Evolutionary conservation across 169 alveolate genomes (phyloP).

Genomic region (Plasmodium coatneyi): DNA sequence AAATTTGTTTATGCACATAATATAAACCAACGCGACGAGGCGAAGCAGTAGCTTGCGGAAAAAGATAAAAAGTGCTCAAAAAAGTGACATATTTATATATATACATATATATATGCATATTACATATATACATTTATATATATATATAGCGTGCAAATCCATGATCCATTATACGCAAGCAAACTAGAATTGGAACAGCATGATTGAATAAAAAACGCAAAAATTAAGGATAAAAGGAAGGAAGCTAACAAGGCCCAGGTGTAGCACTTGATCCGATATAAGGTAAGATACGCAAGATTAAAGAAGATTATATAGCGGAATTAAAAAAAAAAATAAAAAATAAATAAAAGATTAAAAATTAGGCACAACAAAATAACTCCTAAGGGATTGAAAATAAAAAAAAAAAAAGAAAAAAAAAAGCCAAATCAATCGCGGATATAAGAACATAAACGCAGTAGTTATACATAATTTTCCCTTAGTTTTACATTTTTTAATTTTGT

Average conservation of each 20-base stretch:
- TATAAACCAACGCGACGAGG: not conserved
- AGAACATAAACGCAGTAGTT: not conserved
- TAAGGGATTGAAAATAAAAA: not conserved
- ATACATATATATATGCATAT: not conserved
- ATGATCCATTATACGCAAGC: not conserved
- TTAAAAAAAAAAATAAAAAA: not conserved
- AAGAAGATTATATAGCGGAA: not conserved
- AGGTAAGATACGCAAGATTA: not conserved
- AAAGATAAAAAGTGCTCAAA: conserved; percentile 2
- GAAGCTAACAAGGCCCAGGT: conserved; percentile 1
- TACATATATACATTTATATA: too few relatives aligned
- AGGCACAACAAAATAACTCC: not conserved
- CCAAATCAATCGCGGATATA: conserved; percentile 8
- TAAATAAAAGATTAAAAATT: not conserved
- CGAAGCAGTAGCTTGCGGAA: not conserved
- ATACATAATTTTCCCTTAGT: not conserved
- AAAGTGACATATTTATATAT: not conserved
- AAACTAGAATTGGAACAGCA: not conserved
- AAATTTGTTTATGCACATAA: not conserved
- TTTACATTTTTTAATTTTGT: not conserved
- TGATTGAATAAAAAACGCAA: not conserved
- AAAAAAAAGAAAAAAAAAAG: not conserved
- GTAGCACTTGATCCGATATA: not conserved
- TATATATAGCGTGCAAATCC: not conserved
- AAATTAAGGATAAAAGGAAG: not conserved